phyloP scores from a whole-genome alignment of 306 rosid genomes.

The Canavalia gladiata region DNA sequence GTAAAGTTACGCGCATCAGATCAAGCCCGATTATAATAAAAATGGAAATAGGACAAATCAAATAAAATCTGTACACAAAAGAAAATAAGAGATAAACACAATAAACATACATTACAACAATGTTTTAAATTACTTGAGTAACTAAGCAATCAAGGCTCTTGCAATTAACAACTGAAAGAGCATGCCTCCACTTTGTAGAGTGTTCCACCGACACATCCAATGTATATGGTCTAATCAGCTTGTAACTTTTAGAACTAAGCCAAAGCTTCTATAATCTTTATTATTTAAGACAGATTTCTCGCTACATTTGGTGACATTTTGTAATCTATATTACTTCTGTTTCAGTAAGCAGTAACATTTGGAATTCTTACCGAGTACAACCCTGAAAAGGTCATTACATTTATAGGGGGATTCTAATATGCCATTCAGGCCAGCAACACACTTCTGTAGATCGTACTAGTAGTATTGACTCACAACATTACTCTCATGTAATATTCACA shows the following conservation, averaged over 20 bases:
- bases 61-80: too few species aligned
- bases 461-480: conserved; percentile 2
- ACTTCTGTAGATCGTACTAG: neutral
- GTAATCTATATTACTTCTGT: neutral
- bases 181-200: conserved; percentile 6
- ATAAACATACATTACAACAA: too few species aligned
- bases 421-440: conserved; percentile 3
- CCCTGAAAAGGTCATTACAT: neutral
- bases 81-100: too few species aligned
- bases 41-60: too few species aligned
- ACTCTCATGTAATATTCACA: neutral
- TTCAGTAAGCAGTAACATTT: conserved; percentile 1
- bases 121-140: neutral
- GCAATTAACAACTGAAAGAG: neutral
- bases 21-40: too few species aligned
- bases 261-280: neutral
- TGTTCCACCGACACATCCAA: neutral
- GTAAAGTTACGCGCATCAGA: too few species aligned
- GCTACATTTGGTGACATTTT: neutral
- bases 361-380: neutral
- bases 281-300: neutral
- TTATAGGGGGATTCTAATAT: neutral
- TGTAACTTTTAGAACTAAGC: conserved; percentile 2
- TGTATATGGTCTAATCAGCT: neutral
- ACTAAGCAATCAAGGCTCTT: neutral